Evolutionary conservation across 805 yeast species (phyloP), one percentile per base, ranked within the genome.

Genomic region (Saccharomycodes ludwigii): DNA sequence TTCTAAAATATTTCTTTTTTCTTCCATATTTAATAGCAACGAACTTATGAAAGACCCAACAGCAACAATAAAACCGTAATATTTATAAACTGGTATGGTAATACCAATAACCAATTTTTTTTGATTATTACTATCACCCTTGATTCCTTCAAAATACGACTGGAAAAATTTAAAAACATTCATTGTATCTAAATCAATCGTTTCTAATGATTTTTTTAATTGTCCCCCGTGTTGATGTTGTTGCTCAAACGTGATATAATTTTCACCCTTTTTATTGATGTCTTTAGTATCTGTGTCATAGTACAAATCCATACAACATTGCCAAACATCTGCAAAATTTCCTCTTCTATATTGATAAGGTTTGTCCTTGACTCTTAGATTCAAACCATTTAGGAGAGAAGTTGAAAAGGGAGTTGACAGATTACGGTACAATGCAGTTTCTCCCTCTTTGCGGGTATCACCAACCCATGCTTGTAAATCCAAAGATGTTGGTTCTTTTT

Each of bases 321-420:
- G 68, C 86, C 91, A 82, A 3, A 82, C 48, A 56, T 83, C 95
- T 39, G 69, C 66, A 36, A 83, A 49, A 41, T 71, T 75, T 3
- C 95, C 95, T 49, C 80, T 77, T 42, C 94, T 62, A 7, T 19
- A 29, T 12, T 33, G 25, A 21, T 33, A 33, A 7, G 19, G 19
- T 22, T 30, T 33, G 15, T 33, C 27, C n/a, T 31, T 28, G 5
- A 33, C 36, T 12, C 32, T 29, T 3, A 33, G 22, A 17, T 33
- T 30, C 19, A 33, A 18, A 3, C 36, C 36, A 22, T 33, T 31
- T 18, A 33, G n/a, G n/a, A 32, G 34, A 27, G 34, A 32, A 4
- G 19, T 20, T 18, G 28, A 25, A 8, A 19, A 19, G 10, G 28
- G 28, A 4, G 28, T 20, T 16, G n/a, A 16, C 19, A 25, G 10